Evolutionary conservation across 2,329 filamentous ascomycete genomes (phyloP).

Genomic region (Colletotrichum sp.): DNA sequence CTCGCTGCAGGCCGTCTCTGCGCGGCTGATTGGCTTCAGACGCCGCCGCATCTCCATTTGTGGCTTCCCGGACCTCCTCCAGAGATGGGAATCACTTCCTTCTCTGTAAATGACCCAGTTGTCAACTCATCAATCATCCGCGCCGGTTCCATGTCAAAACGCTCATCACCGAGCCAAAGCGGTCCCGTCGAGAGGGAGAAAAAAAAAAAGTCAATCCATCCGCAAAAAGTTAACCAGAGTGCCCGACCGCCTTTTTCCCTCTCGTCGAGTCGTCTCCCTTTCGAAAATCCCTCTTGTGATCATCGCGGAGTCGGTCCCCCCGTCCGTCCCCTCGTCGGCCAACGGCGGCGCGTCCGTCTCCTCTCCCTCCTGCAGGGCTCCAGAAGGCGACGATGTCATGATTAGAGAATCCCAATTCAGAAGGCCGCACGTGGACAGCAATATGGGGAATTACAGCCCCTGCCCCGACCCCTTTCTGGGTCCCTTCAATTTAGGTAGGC

Average conservation of each 20-base stretch:
- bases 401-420: neutral
- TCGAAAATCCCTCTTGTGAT: neutral
- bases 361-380: neutral
- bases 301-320: neutral
- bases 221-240: neutral
- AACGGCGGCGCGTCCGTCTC: neutral
- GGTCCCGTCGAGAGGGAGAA: neutral
- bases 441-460: neutral
- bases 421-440: slow-evolving; percentile 3
- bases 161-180: neutral
- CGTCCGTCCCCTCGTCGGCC: neutral
- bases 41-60: neutral
- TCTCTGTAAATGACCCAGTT: neutral
- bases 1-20: neutral
- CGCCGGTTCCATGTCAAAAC: neutral
- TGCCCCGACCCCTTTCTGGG: slow-evolving; percentile 5
- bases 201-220: neutral
- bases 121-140: neutral
- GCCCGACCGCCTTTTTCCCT: neutral
- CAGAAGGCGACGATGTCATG: neutral
- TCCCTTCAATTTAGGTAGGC: slow-evolving; percentile 7
- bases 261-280: neutral
- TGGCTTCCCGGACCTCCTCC: neutral
- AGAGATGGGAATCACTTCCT: slow-evolving; percentile 9
- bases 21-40: neutral